These are phyloP conservation scores for Boletus rubropictus DNA, from an alignment of 768 basidiomycete species.

Conservation along the genomic window DNA sequence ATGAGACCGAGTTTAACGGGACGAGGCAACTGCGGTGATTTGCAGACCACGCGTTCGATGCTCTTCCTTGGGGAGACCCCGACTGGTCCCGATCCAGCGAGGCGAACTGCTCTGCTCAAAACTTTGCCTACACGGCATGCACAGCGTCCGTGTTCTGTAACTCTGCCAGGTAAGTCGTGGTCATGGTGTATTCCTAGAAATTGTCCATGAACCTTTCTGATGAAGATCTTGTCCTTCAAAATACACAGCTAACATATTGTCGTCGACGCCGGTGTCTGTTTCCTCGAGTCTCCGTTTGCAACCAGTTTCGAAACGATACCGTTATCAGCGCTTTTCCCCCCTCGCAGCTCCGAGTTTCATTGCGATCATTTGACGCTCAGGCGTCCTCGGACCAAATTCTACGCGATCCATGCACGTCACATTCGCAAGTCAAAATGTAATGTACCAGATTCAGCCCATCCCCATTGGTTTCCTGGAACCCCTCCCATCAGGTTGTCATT, in stretches of 20 bases:
- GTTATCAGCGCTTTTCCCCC: neutral
- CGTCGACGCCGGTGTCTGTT: neutral
- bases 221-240: neutral
- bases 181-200: neutral
- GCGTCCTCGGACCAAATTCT: neutral
- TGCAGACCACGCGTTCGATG: too few species aligned
- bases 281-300: neutral
- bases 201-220: neutral
- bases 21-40: too few species aligned
- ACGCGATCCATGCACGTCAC: neutral
- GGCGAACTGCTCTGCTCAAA: neutral
- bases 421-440: neutral
- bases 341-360: neutral
- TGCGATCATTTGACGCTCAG: conserved; percentile 3
- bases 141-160: too few species aligned
- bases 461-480: conserved; percentile 3
- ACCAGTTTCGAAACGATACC: neutral
- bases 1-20: too few species aligned
- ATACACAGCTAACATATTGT: neutral
- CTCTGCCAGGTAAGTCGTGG: neutral
- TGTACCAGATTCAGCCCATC: neutral
- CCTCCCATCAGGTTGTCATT: neutral
- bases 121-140: neutral
- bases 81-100: neutral
- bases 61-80: too few species aligned